Evolutionary conservation across 345 rosid species (phyloP), one percentile per base, ranked within the genome.

Genomic region (Salix purpurea): DNA sequence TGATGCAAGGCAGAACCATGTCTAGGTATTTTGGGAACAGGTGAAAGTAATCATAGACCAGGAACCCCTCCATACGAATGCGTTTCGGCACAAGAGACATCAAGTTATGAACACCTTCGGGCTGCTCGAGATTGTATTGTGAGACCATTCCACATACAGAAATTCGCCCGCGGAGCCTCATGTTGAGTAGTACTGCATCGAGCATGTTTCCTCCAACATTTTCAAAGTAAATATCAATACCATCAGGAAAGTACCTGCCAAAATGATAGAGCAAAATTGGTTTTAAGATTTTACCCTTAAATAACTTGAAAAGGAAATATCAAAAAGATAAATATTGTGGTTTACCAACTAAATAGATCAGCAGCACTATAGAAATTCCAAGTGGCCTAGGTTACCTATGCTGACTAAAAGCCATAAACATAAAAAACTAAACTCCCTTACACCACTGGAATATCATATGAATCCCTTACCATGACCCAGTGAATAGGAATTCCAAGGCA

Each of bases 1-100:
- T 74, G 26, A 74, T 69, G 26, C 14, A 6, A 39, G 78, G 77
- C n/a, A 70, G 8, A 19, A 79, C 70, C 66, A 74, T 64, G 30
- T 79, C 81, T 3, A 85, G 60, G 46, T 70, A 82, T 46, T 79
- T 68, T 1, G 82, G 85, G 71, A 76, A 82, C 32, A 73, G 66
- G 60, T 77, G 83, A 54, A 70, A 77, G 56, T 74, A 72, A 1
- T 75, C 78, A 16, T 15, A 4, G 2, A 74, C 85, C 37, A 58
- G 2, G 76, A 85, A 83, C n/a, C 86, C 86, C 72, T 77, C 77
- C 80, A 83, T 85, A 0, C 70, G 76, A 14, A 85, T 40, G 46
- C 76, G 76, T 69, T 83, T 83, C 7, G 19, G 10, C 36, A 80
- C 42, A 7, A 78, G 16, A 24, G 40, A n/a, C 37, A 37, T 14